Base-by-base conservation (phyloP, 305 asterid species). In the Solanum chacoense region DNA sequence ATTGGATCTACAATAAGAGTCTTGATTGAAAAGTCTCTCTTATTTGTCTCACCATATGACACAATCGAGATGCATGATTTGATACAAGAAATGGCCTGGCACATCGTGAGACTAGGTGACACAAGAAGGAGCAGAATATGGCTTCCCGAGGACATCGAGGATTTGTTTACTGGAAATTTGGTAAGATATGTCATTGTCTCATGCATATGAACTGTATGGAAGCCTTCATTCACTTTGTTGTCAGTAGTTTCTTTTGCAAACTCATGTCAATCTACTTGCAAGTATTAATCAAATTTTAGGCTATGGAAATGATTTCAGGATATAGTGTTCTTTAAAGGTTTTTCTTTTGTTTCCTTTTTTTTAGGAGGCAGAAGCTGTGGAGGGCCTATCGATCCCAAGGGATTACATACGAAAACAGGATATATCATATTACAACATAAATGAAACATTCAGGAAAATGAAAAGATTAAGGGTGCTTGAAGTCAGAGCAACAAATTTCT, bases 71-170 rank as follows among this genome's bases (percentile, higher is more conserved):
- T 87, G 88, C 88, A 87, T 73, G 73, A 73, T 73, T 73, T 87
- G 88, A 87, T 73, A 37, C 88, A 87, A 87, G 88, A 87, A 72
- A 87, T 87, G 88, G 26, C 84, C 34, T 87, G 80, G 84, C 83
- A 71, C 42, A 87, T 87, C 42, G 81, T 69, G 67, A 50, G 72
- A 38, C 40, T 50, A 73, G 88, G 79, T 29, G 83, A 73, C 32
- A 50, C 88, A 29, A 42, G 73, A 28, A 87, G 72, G 72, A 84
- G 87, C 42, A 87, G 83, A 50, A 73, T 87, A 42, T 87, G 88
- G 88, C 50, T 71, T 31, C 45, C 42, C 24, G 88, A 87, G 31
- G 88, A 87, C 34, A 42, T 87, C 5, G 42, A 71, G 71, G 88
- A 87, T 73, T 34, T 84, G 87, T 59, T 84, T 84, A 84, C 87